phyloP scores from a whole-genome alignment of 139 green algal genomes.

The Mesostigma viride region DNA sequence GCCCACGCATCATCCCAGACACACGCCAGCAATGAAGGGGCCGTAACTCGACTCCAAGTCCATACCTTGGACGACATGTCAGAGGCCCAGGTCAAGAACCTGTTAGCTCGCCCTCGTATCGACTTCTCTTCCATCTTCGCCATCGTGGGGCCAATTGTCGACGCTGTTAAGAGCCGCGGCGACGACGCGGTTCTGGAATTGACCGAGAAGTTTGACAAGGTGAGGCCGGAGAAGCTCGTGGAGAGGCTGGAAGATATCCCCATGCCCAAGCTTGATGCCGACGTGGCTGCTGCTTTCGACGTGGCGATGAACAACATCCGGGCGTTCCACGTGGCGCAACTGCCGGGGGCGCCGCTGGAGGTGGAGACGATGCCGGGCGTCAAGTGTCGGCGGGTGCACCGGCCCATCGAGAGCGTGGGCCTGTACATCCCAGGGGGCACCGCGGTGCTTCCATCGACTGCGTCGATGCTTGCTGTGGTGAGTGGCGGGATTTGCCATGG shows the following conservation, averaged over 20 bases:
- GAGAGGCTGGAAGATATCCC: constrained; percentile 50
- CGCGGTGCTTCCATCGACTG: constrained; percentile 82
- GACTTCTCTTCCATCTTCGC: too few species aligned
- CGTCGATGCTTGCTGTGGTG: constrained; percentile 88
- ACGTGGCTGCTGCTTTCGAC: constrained; percentile 76
- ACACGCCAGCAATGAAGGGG: too few species aligned
- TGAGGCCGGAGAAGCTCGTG: constrained; percentile 57
- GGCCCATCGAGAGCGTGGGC: constrained; percentile 61
- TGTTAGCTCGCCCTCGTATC: too few species aligned
- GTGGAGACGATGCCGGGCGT: constrained; percentile 62
- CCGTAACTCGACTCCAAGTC: too few species aligned
- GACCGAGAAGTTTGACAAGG: constrained; percentile 86
- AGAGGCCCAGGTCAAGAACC: too few species aligned
- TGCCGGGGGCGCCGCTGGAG: constrained; percentile 14
- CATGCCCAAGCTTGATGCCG: constrained; percentile 42
- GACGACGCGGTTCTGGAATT: too few species aligned
- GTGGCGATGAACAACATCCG: constrained; percentile 86
- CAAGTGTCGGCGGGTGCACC: constrained; percentile 52
- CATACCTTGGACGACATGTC: too few species aligned
- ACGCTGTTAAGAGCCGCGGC: too few species aligned
- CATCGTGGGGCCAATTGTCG: too few species aligned
- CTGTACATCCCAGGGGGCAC: constrained; percentile 95
- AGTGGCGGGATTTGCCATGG: background rate
- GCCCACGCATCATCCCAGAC: too few species aligned
- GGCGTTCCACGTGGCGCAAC: constrained; percentile 84